Evolutionary conservation across 805 yeast genomes (phyloP).

Genomic region (Naumovozyma baii): DNA sequence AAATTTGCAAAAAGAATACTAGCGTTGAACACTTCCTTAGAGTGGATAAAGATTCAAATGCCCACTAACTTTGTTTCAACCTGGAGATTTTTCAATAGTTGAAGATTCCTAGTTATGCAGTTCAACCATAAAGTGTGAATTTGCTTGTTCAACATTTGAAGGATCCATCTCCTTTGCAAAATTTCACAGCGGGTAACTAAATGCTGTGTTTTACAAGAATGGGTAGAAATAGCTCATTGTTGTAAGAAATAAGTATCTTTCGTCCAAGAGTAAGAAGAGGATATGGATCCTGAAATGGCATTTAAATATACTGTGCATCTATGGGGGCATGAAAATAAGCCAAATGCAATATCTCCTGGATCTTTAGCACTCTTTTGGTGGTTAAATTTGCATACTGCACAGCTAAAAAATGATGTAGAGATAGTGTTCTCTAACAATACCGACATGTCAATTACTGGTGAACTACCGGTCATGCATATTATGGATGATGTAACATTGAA

Average conservation of each 20-base stretch:
- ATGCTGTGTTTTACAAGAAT: no score
- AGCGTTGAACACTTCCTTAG: background rate
- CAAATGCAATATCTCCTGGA: constrained; percentile 22
- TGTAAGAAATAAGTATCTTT: no score
- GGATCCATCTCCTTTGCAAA: no score
- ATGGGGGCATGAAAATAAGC: constrained; percentile 21
- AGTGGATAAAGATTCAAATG: no score
- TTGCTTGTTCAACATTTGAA: no score
- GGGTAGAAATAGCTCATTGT: no score
- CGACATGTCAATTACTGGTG: constrained; percentile 39
- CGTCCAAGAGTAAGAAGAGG: no score
- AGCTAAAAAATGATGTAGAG: constrained; percentile 9
- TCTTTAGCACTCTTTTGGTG: constrained; percentile 26
- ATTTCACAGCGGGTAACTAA: background rate
- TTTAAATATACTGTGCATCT: constrained; percentile 10
- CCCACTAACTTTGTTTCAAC: background rate
- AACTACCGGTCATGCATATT: constrained; percentile 40
- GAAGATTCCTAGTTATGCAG: no score
- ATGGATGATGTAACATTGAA: constrained; percentile 1
- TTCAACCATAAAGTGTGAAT: no score
- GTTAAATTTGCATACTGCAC: constrained; percentile 6
- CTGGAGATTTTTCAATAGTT: no score
- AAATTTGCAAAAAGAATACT: background rate
- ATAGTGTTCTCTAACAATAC: constrained; percentile 52
- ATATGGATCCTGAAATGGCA: no score